A percentile compares a stretch with the other conserved stretches of the same genome.
Evolutionary conservation across 768 basidiomycete species (phyloP).

Genomic region (Amanita jacksonii): DNA sequence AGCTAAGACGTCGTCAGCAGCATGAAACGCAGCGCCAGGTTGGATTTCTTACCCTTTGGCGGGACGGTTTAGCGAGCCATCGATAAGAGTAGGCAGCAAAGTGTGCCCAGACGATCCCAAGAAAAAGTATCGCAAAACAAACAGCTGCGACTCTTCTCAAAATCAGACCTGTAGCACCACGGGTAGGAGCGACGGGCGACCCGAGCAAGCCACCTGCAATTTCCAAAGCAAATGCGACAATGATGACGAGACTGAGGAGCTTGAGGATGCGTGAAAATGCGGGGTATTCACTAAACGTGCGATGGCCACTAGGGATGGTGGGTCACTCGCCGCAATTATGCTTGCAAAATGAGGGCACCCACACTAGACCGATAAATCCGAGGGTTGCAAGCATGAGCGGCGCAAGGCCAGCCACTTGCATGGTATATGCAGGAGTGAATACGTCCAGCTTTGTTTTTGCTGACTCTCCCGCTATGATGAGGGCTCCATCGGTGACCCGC

Average conservation of each 20-base stretch:
- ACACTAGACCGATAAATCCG: constrained; percentile 45
- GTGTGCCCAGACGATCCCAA: constrained; percentile 30
- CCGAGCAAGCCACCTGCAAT: constrained; percentile 39
- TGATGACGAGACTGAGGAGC: constrained; percentile 24
- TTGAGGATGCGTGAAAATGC: constrained; percentile 29
- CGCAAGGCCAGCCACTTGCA: constrained; percentile 34
- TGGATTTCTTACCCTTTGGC: constrained; percentile 34
- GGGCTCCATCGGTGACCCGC: constrained; percentile 46
- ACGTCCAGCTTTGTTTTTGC: constrained; percentile 30
- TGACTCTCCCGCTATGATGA: constrained; percentile 47
- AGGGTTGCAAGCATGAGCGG: constrained; percentile 32
- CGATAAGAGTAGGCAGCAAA: constrained; percentile 36
- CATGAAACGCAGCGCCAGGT: constrained; percentile 1
- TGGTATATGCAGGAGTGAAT: constrained; percentile 43
- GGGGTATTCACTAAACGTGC: constrained; percentile 41
- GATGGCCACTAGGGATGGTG: constrained; percentile 30
- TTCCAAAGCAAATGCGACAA: constrained; percentile 31
- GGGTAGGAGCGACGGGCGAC: constrained; percentile 24
- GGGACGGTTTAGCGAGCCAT: constrained; percentile 35
- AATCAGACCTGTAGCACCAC: constrained; percentile 24
- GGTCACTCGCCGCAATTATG: constrained; percentile 15
- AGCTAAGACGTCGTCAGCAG: constrained; percentile 29
- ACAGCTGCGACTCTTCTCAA: constrained; percentile 34
- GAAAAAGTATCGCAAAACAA: constrained; percentile 32
- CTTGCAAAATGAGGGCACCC: constrained; percentile 14